Evolutionary conservation across 2,329 filamentous ascomycete species (phyloP).

Genomic region (Hypoxylon sp.): DNA sequence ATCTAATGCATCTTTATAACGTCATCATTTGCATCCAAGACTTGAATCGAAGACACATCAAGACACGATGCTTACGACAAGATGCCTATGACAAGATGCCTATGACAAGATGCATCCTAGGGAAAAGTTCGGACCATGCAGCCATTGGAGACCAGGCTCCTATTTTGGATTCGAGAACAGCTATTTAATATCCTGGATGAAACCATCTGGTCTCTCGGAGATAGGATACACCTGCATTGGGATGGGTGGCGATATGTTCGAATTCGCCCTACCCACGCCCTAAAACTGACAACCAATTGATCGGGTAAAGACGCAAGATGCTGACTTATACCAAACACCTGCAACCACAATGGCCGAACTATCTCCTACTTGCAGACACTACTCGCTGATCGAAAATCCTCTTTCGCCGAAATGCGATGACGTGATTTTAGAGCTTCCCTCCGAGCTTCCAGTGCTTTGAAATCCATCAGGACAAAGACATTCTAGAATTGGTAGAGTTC

Average conservation of each 20-base stretch:
- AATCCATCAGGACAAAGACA: slow-evolving; percentile 24
- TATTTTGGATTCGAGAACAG: not conserved
- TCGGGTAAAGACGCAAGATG: not conserved
- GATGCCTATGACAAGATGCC: no score
- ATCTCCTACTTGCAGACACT: not conserved
- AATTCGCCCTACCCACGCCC: slow-evolving; percentile 1
- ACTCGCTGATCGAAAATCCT: slow-evolving; percentile 16
- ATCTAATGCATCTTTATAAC: not conserved
- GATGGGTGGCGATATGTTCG: not conserved
- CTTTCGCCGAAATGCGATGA: slow-evolving; percentile 17
- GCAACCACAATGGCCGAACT: slow-evolving; percentile 3
- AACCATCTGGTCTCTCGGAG: no score
- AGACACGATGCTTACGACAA: no score
- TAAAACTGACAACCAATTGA: not conserved
- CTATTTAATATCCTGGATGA: not conserved
- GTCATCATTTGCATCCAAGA: not conserved
- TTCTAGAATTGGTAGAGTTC: slow-evolving; percentile 3
- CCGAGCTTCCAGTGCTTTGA: slow-evolving; percentile 33
- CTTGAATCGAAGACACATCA: not conserved
- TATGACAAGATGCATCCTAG: no score
- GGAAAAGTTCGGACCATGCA: not conserved
- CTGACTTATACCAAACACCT: not conserved
- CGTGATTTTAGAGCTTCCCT: slow-evolving; percentile 28
- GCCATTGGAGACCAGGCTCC: not conserved
- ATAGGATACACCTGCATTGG: not conserved